phyloP scores from a whole-genome alignment of 2,329 filamentous ascomycete genomes.

The Penicillium janthinellum region DNA sequence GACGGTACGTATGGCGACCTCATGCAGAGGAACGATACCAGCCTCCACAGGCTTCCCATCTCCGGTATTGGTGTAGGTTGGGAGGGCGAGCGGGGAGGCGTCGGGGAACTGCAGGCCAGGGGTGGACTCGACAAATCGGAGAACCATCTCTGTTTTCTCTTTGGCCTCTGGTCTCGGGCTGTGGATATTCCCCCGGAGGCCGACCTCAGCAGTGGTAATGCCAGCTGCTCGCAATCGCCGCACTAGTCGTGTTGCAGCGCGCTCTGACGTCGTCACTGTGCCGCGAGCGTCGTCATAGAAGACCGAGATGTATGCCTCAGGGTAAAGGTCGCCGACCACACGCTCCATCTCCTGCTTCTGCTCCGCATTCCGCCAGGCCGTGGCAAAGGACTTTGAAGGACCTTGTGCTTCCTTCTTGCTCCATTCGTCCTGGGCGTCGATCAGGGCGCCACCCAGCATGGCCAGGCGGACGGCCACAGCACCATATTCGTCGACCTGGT shows the following conservation, averaged over 20 bases:
- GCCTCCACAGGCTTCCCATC: background rate
- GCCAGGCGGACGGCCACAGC: background rate
- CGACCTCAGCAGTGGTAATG: background rate
- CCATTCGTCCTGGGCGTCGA: slow-evolving; percentile 1
- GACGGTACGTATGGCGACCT: background rate
- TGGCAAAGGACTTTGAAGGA: background rate
- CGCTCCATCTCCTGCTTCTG: background rate
- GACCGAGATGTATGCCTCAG: slow-evolving; percentile 19
- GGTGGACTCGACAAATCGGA: slow-evolving; percentile 29
- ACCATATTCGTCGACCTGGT: background rate
- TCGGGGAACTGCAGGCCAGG: slow-evolving; percentile 38
- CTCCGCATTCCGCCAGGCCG: background rate
- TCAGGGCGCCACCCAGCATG: background rate
- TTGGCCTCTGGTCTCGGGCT: slow-evolving; percentile 18
- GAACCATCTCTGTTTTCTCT: background rate
- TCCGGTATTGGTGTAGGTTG: slow-evolving; percentile 21
- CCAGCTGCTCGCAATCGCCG: background rate
- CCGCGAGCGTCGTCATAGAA: slow-evolving; percentile 22
- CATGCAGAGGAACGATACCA: background rate
- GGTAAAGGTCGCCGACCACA: background rate
- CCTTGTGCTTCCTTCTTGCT: background rate
- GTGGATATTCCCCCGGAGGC: slow-evolving; percentile 8
- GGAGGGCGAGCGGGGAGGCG: slow-evolving; percentile 29
- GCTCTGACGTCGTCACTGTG: slow-evolving; percentile 26
- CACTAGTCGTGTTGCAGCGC: background rate